Evolutionary conservation across 768 basidiomycete species (phyloP), one percentile per base, ranked within the genome.

Genomic region (Amanita rubescens): DNA sequence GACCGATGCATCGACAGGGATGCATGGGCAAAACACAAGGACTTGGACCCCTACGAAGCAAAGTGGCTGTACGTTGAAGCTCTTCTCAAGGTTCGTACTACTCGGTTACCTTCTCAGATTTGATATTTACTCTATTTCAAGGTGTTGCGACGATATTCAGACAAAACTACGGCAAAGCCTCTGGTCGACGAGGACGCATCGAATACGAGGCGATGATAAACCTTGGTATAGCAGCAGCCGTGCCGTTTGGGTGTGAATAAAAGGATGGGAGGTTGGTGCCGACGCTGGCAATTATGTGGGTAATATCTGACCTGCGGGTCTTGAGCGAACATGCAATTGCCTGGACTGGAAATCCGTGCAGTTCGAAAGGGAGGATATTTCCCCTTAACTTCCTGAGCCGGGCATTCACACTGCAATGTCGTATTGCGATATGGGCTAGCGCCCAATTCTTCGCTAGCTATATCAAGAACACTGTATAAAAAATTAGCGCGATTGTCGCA

Each of bases 381-480:
- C 96, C n/a, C 96, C 96, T 96, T 96, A 99, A 47, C 69, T 72
- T 1, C 91, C 94, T 19, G 94, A 81, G 0, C 96, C 96, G 8
- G 96, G 96, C 96, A 98, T 99, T 94, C 95, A 99, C 1, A 86
- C 94, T 66, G 98, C 96, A 67, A 97, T 91, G 65, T 99, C 96
- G 62, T 91, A 94, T 67, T 99, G 39, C 92, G 80, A 62, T 87
- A 93, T 1, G 96, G 95, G 52, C 85, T 87, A 0, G 94, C 92
- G 1, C 96, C 96, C 2, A 99, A 79, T 67, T 98, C 96, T 68
- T 96, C 91, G 0, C 89, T 90, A 0, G 96, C 94, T 96, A 99
- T 99, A 59, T 98, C 93, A 41, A 98, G 75, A 11, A 97, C 80
- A 51, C 95, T 97, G 44, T 9, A 57, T 5, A 49, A 12, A 19